Percentiles rank a stretch among this genome's conserved stretches.
Conservation (phyloP, 139 green algal genomes). For the Dunaliella primolecta region DNA sequence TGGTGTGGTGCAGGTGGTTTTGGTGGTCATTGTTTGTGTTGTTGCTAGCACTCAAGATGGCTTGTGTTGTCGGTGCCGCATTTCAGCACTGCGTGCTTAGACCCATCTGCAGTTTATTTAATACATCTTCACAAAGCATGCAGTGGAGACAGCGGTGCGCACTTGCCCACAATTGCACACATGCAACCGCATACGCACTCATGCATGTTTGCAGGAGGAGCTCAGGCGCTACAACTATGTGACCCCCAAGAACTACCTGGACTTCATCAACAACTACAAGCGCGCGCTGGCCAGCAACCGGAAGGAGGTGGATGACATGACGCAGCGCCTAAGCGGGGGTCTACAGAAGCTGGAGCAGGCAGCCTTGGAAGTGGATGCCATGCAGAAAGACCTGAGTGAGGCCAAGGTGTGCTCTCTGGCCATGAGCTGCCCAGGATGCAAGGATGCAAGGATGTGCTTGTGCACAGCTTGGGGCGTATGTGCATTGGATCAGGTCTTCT, state of each 20-base stretch:
- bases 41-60: no score
- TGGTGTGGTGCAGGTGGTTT: no score
- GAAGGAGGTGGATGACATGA: slow-evolving; percentile 53
- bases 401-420: slow-evolving; percentile 68
- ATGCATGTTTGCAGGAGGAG: slow-evolving; percentile 43
- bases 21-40: no score
- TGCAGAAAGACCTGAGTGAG: slow-evolving; percentile 79
- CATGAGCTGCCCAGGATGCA: no score
- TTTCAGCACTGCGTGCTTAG: no score
- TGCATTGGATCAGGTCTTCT: no score
- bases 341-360: slow-evolving; percentile 84
- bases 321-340: slow-evolving; percentile 63
- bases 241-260: slow-evolving; percentile 94
- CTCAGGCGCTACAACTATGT: slow-evolving; percentile 85
- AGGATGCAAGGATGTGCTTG: no score
- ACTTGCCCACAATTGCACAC: background rate
- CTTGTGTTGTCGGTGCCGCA: no score
- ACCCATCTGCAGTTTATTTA: no score
- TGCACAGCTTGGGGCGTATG: no score
- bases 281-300: slow-evolving; percentile 51
- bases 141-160: no score
- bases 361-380: slow-evolving; percentile 72
- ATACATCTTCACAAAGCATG: no score
- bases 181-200: background rate
- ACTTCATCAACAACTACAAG: slow-evolving; percentile 88